Evolutionary conservation across 768 basidiomycete genomes (phyloP).

Genomic region (Tulasnella sp.): DNA sequence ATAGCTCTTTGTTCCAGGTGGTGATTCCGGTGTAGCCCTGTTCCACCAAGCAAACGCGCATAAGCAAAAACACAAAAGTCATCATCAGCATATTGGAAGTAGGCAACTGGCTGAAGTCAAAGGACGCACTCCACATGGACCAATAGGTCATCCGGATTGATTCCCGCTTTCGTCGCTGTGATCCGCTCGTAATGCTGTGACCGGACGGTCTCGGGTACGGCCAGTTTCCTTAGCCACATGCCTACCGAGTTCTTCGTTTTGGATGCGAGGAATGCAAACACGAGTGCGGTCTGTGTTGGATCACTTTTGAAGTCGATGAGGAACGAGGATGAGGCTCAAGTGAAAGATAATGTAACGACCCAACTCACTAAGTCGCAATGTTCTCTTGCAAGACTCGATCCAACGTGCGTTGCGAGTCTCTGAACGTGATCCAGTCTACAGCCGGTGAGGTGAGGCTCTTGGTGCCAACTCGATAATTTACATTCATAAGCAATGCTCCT

Average conservation of each 20-base stretch:
- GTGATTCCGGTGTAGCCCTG: background rate
- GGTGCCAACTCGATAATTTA: background rate
- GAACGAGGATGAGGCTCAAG: too few relatives aligned
- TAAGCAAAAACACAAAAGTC: too few relatives aligned
- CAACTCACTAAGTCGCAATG: conserved; percentile 17
- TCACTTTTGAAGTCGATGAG: conserved; percentile 9
- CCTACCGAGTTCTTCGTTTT: conserved; percentile 17
- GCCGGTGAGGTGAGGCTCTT: background rate
- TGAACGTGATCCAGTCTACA: conserved; percentile 17
- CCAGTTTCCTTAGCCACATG: conserved; percentile 17
- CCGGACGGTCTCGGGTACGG: conserved; percentile 10
- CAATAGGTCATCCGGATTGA: conserved; percentile 3
- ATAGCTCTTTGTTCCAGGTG: background rate
- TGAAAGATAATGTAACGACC: too few relatives aligned
- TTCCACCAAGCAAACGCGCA: too few relatives aligned
- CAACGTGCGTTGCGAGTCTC: conserved; percentile 12
- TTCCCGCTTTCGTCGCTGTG: background rate
- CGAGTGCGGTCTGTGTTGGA: conserved; percentile 15
- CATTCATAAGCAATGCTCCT: conserved; percentile 16
- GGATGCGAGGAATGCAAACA: conserved; percentile 16
- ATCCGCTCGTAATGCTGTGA: background rate
- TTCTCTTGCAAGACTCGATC: conserved; percentile 14
- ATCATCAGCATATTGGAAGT: too few relatives aligned
- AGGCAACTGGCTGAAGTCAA: background rate
- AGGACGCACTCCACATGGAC: conserved; percentile 17